Evolutionary conservation across 2,329 filamentous ascomycete species (phyloP), one percentile per base, ranked within the genome.

Genomic region (Colletotrichum sp.): DNA sequence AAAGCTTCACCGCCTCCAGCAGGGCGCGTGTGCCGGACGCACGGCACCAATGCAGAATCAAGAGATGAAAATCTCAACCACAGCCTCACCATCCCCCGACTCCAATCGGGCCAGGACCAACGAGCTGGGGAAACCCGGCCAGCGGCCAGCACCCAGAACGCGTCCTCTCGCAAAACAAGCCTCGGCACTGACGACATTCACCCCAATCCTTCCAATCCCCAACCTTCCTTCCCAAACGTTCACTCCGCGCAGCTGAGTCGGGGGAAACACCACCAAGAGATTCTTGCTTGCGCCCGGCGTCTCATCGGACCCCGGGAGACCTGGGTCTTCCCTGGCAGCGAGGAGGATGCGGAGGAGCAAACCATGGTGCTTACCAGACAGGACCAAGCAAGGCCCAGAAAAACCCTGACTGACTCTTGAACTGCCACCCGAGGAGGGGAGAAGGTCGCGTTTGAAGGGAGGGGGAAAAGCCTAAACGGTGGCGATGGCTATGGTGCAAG

Each of bases 391-490:
- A 32, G 28, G n/a, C 60, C 39, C 12, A 28, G 61, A 55, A 52
- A 61, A 43, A 24, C n/a, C 61, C n/a, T 43, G 64, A 52, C 59
- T 69, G 74, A 76, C 74, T 76, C 70, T 68, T 24, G 26, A 60
- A 18, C 16, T 36, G 48, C 48, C 30, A 26, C 43, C 36, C 57
- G 59, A 68, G 43, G 70, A 73, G 59, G 72, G 72, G 61, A 71
- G 30, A 59, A 59, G 21, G 28, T 55, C 73, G 64, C 59, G 63
- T 68, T 72, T 75, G 73, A 72, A 52, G 57, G 59, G 55, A 65
- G 68, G 69, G 43, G 59, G 65, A 57, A 69, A 76, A 76, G 74
- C 63, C 71, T 69, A 69, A 76, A 69, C 73, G 59, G 71, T 73
- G 64, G 70, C 43, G 59, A 72, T 59, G 73, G 26, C 30, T 65